Evolutionary conservation across 2,329 filamentous ascomycete genomes (phyloP), one percentile per base, ranked within the genome.

Genomic region (Paramyrothecium roridum): DNA sequence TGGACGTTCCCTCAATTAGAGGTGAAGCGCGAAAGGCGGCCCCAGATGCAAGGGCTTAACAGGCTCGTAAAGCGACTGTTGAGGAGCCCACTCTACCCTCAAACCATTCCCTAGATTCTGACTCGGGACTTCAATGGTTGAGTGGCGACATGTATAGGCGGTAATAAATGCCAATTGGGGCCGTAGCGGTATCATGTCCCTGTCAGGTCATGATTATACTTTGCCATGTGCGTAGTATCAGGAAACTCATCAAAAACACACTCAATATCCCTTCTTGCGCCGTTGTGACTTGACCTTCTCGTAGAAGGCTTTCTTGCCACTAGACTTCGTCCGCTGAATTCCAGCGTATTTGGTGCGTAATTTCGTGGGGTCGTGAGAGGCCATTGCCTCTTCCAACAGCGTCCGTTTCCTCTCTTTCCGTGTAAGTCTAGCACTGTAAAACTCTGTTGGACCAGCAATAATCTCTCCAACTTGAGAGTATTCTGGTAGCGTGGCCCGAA

Each of bases 381-480:
- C 61, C 63, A 97, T 77, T 3, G 95, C 83, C 68, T 97, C 92
- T 60, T 96, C 91, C 2, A 95, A 84, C 55, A 99, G 86, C 1
- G 89, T 97, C 65, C 83, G 83, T 77, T 96, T 96, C 62, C 91
- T 84, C 63, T 98, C 90, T 74, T 91, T 96, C 71, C 92, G 93
- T 55, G 87, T 86, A 58, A 98, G 80, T 54, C 93, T 85, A 20
- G 85, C 83, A 67, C 83, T 93, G 77, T 87, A 91, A 74, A 88
- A 96, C 67, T 98, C 93, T 1, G 91, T 93, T 2, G 92, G 87
- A 1, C 93, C 93, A 66, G 96, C 88, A 54, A 97, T 83, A 57
- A 99, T 85, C 7, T 90, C 93, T 55, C 93, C 95, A 26, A 96
- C 85, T 65, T 96, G 91, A 20, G 90, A 96, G 69, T 89, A 98